These are phyloP conservation scores for Aspergillus sp. DNA, from an alignment of 2,329 filamentous ascomycete genomes.

Conservation along the genomic window DNA sequence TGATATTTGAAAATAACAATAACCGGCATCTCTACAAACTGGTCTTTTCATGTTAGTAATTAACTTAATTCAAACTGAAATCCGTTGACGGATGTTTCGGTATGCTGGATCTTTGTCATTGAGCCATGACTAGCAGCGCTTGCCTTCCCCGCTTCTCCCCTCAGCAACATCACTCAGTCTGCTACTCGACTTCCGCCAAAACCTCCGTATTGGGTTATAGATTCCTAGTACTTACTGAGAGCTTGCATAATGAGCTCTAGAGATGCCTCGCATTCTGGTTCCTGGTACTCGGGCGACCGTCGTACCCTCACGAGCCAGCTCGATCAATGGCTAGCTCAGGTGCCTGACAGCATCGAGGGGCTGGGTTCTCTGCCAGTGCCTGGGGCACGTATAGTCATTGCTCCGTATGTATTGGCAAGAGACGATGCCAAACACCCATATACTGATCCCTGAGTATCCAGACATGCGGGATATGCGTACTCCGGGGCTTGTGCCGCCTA, in stretches of 20 bases:
- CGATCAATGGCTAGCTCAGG: conserved; percentile 69
- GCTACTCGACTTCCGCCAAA: neutral
- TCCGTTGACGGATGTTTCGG: neutral
- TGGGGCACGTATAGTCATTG: conserved; percentile 81
- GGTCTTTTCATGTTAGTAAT: neutral
- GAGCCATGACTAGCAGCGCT: conserved; percentile 21
- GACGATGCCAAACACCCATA: neutral
- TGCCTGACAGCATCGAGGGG: conserved; percentile 65
- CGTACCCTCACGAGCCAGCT: conserved; percentile 66
- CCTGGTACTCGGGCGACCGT: conserved; percentile 75
- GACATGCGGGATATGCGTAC: conserved; percentile 90
- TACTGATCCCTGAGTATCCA: conserved; percentile 40
- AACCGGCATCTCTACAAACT: neutral
- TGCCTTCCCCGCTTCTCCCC: conserved; percentile 28
- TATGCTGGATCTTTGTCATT: neutral
- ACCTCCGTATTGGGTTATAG: neutral
- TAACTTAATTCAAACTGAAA: too few species aligned
- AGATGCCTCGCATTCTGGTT: conserved; percentile 74
- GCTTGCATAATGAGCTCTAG: conserved; percentile 41
- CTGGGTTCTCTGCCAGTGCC: conserved; percentile 66
- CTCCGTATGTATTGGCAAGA: conserved; percentile 65
- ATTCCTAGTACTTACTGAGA: neutral
- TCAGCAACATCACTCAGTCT: conserved; percentile 5
- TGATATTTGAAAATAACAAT: neutral
- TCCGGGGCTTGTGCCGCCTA: conserved; percentile 90